phyloP scores from a whole-genome alignment of 805 yeast species.

The Yarrowia alimentaria region DNA sequence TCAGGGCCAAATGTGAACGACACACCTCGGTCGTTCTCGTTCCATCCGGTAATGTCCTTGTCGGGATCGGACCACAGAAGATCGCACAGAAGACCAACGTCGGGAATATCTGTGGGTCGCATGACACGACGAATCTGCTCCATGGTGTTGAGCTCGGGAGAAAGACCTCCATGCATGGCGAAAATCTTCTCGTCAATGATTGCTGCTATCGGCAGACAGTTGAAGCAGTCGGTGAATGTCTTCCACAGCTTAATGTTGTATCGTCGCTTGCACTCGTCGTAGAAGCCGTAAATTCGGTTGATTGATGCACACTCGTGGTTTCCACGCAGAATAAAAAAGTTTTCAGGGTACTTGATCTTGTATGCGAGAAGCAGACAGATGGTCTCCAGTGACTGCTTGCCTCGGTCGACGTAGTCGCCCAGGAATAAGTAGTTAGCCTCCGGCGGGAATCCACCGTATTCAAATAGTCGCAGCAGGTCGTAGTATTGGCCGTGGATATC shows the following conservation, averaged over 20 bases:
- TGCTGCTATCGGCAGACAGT: conserved; percentile 97
- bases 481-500: conserved; percentile 98
- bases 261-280: conserved; percentile 96
- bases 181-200: conserved; percentile 96
- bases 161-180: conserved; percentile 98
- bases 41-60: conserved; percentile 97
- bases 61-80: conserved; percentile 98
- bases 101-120: conserved; percentile 99
- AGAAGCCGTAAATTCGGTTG: conserved; percentile 95
- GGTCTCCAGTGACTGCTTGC: conserved; percentile 94
- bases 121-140: conserved; percentile 97
- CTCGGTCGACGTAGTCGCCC: conserved; percentile 98
- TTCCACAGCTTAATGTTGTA: conserved; percentile 98
- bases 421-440: conserved; percentile 93
- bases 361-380: conserved; percentile 91
- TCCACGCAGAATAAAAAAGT: conserved; percentile 94
- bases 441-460: conserved; percentile 99
- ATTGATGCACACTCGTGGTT: conserved; percentile 98
- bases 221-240: conserved; percentile 97
- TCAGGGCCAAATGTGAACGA: conserved; percentile 99
- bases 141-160: conserved; percentile 97
- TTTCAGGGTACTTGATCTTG: conserved; percentile 97
- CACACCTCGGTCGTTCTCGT: conserved; percentile 98
- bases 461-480: conserved; percentile 90
- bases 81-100: conserved; percentile 94